Base-by-base conservation (phyloP, 352 stramenopile species). In the Peronospora destructor region DNA sequence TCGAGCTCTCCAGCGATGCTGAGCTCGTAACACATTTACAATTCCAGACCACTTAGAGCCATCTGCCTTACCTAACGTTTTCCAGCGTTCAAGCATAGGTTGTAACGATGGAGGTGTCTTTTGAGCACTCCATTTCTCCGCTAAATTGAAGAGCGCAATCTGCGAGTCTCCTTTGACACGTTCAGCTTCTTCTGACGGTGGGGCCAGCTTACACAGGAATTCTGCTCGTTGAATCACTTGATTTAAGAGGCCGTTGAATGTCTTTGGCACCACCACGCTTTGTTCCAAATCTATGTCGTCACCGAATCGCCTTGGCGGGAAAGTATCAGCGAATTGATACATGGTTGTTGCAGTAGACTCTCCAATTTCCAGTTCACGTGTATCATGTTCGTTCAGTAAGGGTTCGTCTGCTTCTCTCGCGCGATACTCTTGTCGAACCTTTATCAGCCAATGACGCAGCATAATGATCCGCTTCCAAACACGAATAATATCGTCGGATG, bases 1-100 rank as follows among this genome's bases (percentile, higher is more conserved):
- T n/a, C 77, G 61, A 46, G 59, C 61, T 58, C 69, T 59, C 69
- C 69, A 80, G 12, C 66, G 64, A 42, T 91, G 62, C 37, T 94
- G 84, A 19, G 84, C 84, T 17, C 82, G 75, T 29, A 94, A 45
- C 0, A 94, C 76, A 45, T 91, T 74, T 2, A 94, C 82, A 23
- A 94, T 83, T 1, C 84, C 84, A 12, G 78, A 86, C 84, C 84
- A 94, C 47, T 90, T 92, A 0, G 75, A 88, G 21, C 73, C 87
- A 42, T 94, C 84, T 7, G 63, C 70, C 45, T 92, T 71, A 7
- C 72, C 53, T 23, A 94, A 36, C 7, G 69, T 87, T 60, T 83
- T 84, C 84, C 84, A 94, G 8, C 84, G 64, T 44, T 94, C 84
- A 25, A 92, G 69, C 81, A 94, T 92, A 7, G 84, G 84, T 33